Percentiles rank a stretch among this genome's conserved stretches.
Evolutionary conservation across 139 green algal species (phyloP).

Genomic region (Haematococcus lacustris): DNA sequence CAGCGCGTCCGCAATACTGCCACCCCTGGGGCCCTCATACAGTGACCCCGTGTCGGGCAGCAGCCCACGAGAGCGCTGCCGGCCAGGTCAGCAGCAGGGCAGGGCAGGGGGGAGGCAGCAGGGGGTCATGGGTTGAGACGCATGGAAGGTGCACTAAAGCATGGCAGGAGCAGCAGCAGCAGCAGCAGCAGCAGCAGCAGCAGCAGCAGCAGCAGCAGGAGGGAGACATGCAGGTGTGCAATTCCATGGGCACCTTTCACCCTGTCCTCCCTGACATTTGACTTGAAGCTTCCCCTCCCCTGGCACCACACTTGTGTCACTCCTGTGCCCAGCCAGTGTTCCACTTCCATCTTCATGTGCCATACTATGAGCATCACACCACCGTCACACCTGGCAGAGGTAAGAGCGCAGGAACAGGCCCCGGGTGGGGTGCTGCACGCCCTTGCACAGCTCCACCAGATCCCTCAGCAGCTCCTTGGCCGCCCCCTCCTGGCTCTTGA

Average conservation of each 20-base stretch:
- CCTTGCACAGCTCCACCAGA: constrained; percentile 92
- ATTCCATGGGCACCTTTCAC: too few relatives aligned
- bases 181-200: too few relatives aligned
- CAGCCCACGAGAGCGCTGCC: neutral
- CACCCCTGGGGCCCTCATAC: constrained; percentile 25
- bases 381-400: too few relatives aligned
- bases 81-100: too few relatives aligned
- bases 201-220: too few relatives aligned
- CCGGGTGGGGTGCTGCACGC: constrained; percentile 93
- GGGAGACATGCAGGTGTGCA: too few relatives aligned
- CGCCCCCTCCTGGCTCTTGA: constrained; percentile 59
- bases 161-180: too few relatives aligned
- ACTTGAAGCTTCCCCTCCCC: too few relatives aligned
- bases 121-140: neutral
- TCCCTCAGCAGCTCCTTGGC: constrained; percentile 82
- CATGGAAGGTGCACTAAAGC: too few relatives aligned
- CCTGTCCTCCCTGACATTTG: too few relatives aligned
- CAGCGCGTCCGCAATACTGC: constrained; percentile 77
- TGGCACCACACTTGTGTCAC: too few relatives aligned
- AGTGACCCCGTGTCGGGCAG: neutral
- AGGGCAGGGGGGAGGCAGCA: neutral
- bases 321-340: too few relatives aligned
- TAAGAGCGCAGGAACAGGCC: constrained; percentile 94
- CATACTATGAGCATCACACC: neutral
- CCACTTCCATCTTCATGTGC: constrained; percentile 2